Base-by-base conservation (phyloP, 2,329 filamentous ascomycete species). In the Falciphora oryzae region DNA sequence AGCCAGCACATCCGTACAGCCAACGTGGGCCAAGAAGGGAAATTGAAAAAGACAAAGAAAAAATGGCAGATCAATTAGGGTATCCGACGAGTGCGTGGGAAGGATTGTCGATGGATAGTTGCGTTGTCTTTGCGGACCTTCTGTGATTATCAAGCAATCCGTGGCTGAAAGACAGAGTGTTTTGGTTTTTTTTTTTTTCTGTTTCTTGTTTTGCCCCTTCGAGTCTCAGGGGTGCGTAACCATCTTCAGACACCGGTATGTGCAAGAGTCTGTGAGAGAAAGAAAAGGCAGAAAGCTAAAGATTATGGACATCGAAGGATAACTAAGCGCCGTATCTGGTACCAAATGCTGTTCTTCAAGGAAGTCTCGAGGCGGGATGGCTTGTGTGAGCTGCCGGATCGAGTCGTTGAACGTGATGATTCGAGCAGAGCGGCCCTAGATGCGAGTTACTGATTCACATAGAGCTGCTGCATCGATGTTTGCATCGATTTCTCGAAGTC, bases 401-500 rank as follows among this genome's bases (percentile, higher is more conserved):
- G 44, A 25, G 44, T 22, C 44, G 44, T 53, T 53, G 18, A 22
- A 53, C 18, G 7, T 25, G n/a, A 11, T 22, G n/a, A 25, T n/a
- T 25, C n/a, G 44, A 25, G 44, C 44, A 57, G 29, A 31, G 28
- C 11, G 7, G 53, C 29, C 38, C 22, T 35, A 11, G 31, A 10
- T 32, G 32, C 31, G n/a, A 29, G 27, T 65, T 63, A 74, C 63
- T 73, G 69, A 22, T 65, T 66, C 8, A 65, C 28, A 63, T 73
- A 72, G 64, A 71, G 68, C 16, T 71, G 75, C 67, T 79, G 78
- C 56, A 81, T 69, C 4, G 78, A 70, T 13, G 75, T 71, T 11
- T 53, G 78, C 56, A 81, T 69, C 67, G 59, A 67, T 63, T 59
- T 69, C 62, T 85, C 82, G 64, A 81, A 83, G 67, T 85, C 83